A percentile compares a stretch with the other conserved stretches of the same genome.
Evolutionary conservation across 306 rosid species (phyloP).

Genomic region (Carpinus fangiana): DNA sequence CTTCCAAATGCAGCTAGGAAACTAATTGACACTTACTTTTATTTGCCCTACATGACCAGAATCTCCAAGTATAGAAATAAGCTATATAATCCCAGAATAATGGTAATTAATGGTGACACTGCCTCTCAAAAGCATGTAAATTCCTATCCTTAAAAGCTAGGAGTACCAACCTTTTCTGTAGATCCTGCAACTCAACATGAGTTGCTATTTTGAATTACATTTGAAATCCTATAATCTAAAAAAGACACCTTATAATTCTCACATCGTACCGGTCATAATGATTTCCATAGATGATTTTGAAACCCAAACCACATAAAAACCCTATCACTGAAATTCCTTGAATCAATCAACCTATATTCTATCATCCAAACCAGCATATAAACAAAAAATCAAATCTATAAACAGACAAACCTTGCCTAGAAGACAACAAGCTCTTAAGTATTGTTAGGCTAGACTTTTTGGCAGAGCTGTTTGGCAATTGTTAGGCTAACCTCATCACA

Average conservation of each 20-base stretch:
- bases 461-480: no score
- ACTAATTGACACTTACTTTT: no score
- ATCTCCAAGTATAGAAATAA: no score
- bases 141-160: no score
- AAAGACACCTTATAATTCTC: no score
- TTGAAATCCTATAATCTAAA: background rate
- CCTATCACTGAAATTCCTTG: background rate
- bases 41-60: no score
- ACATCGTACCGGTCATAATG: background rate
- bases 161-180: no score
- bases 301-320: background rate
- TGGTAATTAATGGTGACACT: no score
- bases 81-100: no score
- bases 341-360: background rate
- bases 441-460: background rate
- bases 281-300: background rate
- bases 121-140: no score
- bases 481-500: conserved; percentile 71
- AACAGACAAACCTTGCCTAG: background rate
- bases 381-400: background rate
- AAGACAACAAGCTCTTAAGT: background rate
- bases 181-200: no score
- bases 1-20: no score
- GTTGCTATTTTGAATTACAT: background rate
- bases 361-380: background rate